phyloP scores from a whole-genome alignment of 164 flowering plant genomes.

The Chloranthus sessilifolius region DNA sequence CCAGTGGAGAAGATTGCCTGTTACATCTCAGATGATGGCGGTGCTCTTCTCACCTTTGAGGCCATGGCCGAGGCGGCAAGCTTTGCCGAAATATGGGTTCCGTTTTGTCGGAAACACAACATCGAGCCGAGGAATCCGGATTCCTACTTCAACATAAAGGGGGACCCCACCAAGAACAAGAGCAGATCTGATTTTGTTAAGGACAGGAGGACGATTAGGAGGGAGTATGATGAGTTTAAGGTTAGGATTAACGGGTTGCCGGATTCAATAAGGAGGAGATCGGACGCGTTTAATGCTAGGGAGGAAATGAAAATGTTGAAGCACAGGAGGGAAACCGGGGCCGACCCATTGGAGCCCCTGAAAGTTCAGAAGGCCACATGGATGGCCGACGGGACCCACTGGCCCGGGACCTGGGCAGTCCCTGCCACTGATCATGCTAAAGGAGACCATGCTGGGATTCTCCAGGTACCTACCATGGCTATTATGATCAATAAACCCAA shows the following conservation, averaged over 20 bases:
- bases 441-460: slow-evolving; percentile 82
- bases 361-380: slow-evolving; percentile 74
- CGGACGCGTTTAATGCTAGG: slow-evolving; percentile 84
- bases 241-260: slow-evolving; percentile 79
- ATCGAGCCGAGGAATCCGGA: slow-evolving; percentile 85
- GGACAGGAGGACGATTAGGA: slow-evolving; percentile 63
- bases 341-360: slow-evolving; percentile 41
- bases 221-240: slow-evolving; percentile 89
- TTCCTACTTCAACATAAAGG: slow-evolving; percentile 50
- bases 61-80: slow-evolving; percentile 95
- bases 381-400: slow-evolving; percentile 95
- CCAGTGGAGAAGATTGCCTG: slow-evolving; percentile 78
- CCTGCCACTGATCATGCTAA: slow-evolving; percentile 54
- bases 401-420: slow-evolving; percentile 81
- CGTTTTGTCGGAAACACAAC: slow-evolving; percentile 68
- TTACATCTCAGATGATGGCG: slow-evolving; percentile 81
- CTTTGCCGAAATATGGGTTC: slow-evolving; percentile 80
- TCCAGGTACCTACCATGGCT: slow-evolving; percentile 37
- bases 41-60: slow-evolving; percentile 70
- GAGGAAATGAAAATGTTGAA: slow-evolving; percentile 78
- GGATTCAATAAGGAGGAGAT: slow-evolving; percentile 78
- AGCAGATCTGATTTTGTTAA: slow-evolving; percentile 64
- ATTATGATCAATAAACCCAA: background rate
- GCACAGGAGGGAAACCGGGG: slow-evolving; percentile 52
- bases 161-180: slow-evolving; percentile 77